Evolutionary conservation across 2,329 filamentous ascomycete species (phyloP), one percentile per base, ranked within the genome.

Genomic region (Verticillium klebahnii): DNA sequence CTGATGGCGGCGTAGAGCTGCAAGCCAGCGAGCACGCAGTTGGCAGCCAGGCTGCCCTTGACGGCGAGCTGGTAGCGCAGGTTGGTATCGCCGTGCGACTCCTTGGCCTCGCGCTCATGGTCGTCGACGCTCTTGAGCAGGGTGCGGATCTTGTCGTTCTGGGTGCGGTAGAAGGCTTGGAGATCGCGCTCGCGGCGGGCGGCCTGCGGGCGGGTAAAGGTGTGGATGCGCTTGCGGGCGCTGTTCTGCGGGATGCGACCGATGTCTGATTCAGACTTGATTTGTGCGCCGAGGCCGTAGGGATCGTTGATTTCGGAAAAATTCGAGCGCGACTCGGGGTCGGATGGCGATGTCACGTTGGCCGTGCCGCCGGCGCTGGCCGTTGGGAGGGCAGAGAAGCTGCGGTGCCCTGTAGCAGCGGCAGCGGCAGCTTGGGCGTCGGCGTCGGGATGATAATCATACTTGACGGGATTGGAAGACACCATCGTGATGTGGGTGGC

Each of bases 91-190:
- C 86, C 87, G 62, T 90, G 88, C 72, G 93, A 86, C 68, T 96
- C 90, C 66, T 86, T 89, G 39, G 93, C 93, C 57, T 92, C 89
- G 39, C 89, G 87, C 19, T 90, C 83, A 76, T 98, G 95, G 71
- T 97, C 92, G 71, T 97, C 92, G 2, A 98, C 94, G 2, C 91
- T 89, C 78, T 97, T 97, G 67, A 98, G 82, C 77, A 97, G 85
- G 12, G 92, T 87, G 78, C 97, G 87, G 67, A 99, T 99, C 69
- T 92, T 93, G 73, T 93, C 91, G 73, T 99, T 99, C 73, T 99
- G 94, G 34, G 83, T 83, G 73, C 92, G 85, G 81, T 98, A 98
- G 78, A 97, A 98, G 58, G 86, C 85, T 70, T 90, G 84, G 17
- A 98, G 74, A 70, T 85, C 88, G 66, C 79, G 82, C 15, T 83